Base-by-base conservation (phyloP, 1,139 yeast genomes). In the Kazachstania sp. region DNA sequence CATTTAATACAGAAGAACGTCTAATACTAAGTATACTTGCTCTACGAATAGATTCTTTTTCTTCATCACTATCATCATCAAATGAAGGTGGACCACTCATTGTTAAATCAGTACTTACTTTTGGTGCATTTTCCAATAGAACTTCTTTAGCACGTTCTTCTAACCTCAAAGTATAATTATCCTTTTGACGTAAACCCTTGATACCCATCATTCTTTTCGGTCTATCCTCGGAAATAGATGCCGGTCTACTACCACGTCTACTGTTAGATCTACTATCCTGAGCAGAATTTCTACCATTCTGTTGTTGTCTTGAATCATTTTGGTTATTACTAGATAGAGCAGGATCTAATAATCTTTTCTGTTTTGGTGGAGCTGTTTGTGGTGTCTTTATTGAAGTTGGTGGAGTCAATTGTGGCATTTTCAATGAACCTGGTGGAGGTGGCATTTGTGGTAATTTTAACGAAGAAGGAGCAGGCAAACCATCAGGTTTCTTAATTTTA, bases 131-230 rank as follows among this genome's bases (percentile, higher is more conserved):
- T 6, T 26, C 30, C 1, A 37, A 20, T 15, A 23, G 15, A 12
- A 26, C 15, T 15, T 37, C 39, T 11, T 23, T 37, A 15, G 28
- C 39, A 23, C 39, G 28, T 37, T 37, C 39, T n/a, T 37, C 30
- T 9, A 37, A 13, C 9, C 20, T 20, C 28, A 37, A 15, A 18
- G 39, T 37, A 37, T 37, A 37, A 3, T 13, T 20, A n/a, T 37
- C 39, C 39, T 37, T 37, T 37, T 37, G 23, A 23, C 39, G 29
- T 13, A 37, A 16, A 18, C 39, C 39, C 39, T 37, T 37, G 13
- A 37, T 37, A 26, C 39, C 39, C 39, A 37, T 37, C 8, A 19
- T 18, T 23, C 39, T 23, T 26, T 18, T 37, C 4, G 16, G 30
- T n/a, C 16, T 18, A 19, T 18, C 39, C 4, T 19, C 30, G n/a